These are phyloP conservation scores for Sutorius eximius DNA, from an alignment of 1,284 basidiomycete species.

Conservation along the genomic window DNA sequence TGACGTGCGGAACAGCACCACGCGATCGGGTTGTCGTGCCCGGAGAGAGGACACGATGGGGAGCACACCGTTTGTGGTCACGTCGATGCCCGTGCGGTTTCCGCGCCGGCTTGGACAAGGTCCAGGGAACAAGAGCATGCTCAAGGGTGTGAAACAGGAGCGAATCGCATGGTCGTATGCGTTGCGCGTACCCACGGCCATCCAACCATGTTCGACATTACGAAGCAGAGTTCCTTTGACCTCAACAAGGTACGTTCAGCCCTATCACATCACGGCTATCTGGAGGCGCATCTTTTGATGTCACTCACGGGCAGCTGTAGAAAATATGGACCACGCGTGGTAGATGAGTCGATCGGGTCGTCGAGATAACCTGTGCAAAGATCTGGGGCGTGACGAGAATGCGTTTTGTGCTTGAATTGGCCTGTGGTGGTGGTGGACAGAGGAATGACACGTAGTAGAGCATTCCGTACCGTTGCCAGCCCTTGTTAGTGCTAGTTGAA, in stretches of 20 bases:
- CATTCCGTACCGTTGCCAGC: slow-evolving; percentile 41
- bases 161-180: slow-evolving; percentile 52
- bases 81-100: slow-evolving; percentile 67
- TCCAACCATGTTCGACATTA: slow-evolving; percentile 47
- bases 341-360: slow-evolving; percentile 62
- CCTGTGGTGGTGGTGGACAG: slow-evolving; percentile 63
- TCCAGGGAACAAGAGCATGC: slow-evolving; percentile 6
- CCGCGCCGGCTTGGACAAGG: slow-evolving; percentile 25
- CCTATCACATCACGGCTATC: not conserved
- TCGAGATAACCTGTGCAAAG: slow-evolving; percentile 67
- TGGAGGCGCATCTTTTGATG: slow-evolving; percentile 13
- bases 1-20: slow-evolving; percentile 41
- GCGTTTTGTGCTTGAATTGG: slow-evolving; percentile 34
- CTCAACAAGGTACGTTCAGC: slow-evolving; percentile 75
- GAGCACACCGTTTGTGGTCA: slow-evolving; percentile 52
- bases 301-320: slow-evolving; percentile 42
- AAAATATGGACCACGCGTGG: slow-evolving; percentile 73
- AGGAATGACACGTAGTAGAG: slow-evolving; percentile 80
- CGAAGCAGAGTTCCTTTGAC: slow-evolving; percentile 84
- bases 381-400: slow-evolving; percentile 68
- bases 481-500: no score
- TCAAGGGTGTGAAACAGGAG: slow-evolving; percentile 59
- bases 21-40: slow-evolving; percentile 37
- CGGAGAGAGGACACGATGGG: slow-evolving; percentile 36
- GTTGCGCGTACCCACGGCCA: slow-evolving; percentile 38